Conservation (phyloP, 257 asterid genomes). For the Scutellaria galericulata region DNA sequence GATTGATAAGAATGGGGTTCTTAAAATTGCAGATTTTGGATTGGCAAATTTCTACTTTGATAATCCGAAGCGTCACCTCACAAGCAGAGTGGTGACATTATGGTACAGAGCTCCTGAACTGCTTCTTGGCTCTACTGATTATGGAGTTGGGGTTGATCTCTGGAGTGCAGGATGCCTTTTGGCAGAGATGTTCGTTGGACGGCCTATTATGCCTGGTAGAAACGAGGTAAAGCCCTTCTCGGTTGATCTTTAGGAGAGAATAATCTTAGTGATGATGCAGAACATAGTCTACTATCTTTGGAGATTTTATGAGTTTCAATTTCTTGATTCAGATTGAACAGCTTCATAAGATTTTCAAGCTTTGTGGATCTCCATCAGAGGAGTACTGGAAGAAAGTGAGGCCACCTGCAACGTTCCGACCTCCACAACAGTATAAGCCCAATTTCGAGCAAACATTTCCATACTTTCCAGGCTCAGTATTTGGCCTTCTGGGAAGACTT, state of each 20-base stretch:
- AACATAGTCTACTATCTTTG: background rate
- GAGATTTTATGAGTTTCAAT: background rate
- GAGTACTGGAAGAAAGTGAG: conserved; percentile 78
- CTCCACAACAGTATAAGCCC: conserved; percentile 61
- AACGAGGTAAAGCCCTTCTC: conserved; percentile 62
- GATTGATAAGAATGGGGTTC: conserved; percentile 69
- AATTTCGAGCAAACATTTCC: conserved; percentile 60
- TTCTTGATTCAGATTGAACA: conserved; percentile 63
- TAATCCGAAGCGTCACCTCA: conserved; percentile 52
- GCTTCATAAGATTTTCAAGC: conserved; percentile 80
- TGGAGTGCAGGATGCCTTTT: conserved; percentile 87
- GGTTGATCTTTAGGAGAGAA: background rate
- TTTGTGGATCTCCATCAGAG: conserved; percentile 82
- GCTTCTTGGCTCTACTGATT: conserved; percentile 71
- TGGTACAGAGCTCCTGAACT: conserved; percentile 93
- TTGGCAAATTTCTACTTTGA: conserved; percentile 59
- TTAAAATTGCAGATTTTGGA: conserved; percentile 86
- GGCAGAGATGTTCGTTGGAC: conserved; percentile 73
- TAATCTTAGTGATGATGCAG: background rate
- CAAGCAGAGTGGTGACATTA: conserved; percentile 78
- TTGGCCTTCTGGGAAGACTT: conserved; percentile 57
- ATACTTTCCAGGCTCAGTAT: conserved; percentile 54
- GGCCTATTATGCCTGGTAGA: conserved; percentile 82
- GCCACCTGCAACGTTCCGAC: conserved; percentile 76
- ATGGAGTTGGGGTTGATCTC: conserved; percentile 80